Evolutionary conservation across 441 rosid genomes (phyloP), one percentile per base, ranked within the genome.

Genomic region (Brassica hybrid): DNA sequence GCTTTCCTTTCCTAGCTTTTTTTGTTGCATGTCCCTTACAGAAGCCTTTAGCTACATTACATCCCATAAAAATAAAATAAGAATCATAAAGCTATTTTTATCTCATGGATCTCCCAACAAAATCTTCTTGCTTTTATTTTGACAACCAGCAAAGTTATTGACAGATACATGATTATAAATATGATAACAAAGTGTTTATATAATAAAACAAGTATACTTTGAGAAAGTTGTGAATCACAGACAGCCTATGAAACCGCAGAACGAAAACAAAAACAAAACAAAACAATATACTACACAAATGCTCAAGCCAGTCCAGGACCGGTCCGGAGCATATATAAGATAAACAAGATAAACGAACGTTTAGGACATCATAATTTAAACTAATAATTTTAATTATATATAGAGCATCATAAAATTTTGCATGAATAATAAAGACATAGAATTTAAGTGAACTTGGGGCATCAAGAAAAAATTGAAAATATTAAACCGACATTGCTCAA

Each of bases 171-270:
- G 17, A 61, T 61, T 16, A 17, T 7, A 17, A 4, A 65, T 36
- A 34, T 13, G 14, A 25, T 4, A 14, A 52, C 19, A 16, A 52
- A 52, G 4, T 52, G 58, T 52, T 52, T 58, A 56, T 50, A 56
- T 58, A 43, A 38, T 71, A 13, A 57, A 71, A 70, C 65, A 30
- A 57, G 5, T 32, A 36, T 57, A 70, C 36, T 71, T 57, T 59
- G 13, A 70, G 27, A 59, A 71, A 59, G 56, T 18, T 54, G 19
- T 54, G 18, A 50, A 48, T 48, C 56, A n/a, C 56, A 21, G 23
- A 27, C 32, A 52, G 57, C 57, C 19, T 38, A 71, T 36, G 32
- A 57, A 18, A 18, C 57, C 30, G 12, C 34, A 11, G 64, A 50
- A 3, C 11, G 5, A 69, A 54, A 54, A 54, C 19, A 52, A 14